Evolutionary conservation across 768 basidiomycete genomes (phyloP), one percentile per base, ranked within the genome.

Genomic region (Tricholoma hemisulphureum): DNA sequence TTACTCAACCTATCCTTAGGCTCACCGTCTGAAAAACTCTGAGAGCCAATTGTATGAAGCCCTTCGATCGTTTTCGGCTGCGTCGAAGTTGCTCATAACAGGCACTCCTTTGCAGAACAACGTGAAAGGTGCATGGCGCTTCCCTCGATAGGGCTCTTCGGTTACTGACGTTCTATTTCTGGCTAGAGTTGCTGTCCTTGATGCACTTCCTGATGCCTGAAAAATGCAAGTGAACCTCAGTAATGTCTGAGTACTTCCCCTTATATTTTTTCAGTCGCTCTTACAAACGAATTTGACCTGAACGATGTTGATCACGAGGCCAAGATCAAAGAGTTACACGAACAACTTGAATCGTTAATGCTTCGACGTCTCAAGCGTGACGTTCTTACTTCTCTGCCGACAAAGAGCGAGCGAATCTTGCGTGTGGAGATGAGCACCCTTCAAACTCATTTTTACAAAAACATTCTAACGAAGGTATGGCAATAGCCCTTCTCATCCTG

Each of bases 141-240:
- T 24, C 51, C 48, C 35, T 41, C 31, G 59, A 63, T 52, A 39
- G 58, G 63, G 21, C 45, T 29, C 18, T 16, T 52, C 43, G 43
- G 61, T 56, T 14, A 55, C 37, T 55, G 18, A 61, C 10, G 2
- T 56, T 23, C 34, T n/a, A 21, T 41, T 21, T 21, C 18, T 41
- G 23, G 54, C 6, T 67, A 97, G 97, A 99, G 72, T 76, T 99
- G 32, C 79, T 98, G 39, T 93, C 97, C 8, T 76, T 98, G 71
- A 98, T 98, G 96, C 97, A 98, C 72, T 99, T 99, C 81, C 79
- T 98, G 63, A 97, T 97, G 92, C 97, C 97, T 7, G 95, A 98
- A 67, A 93, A 93, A 77, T 99, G 93, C 92, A 63, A 71, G 89
- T 69, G 31, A 28, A 4, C 10, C 21, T n/a, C 16, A 10, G 34